These are phyloP conservation scores for Liriodendron chinense DNA, from an alignment of 164 flowering plant genomes.

Conservation along the genomic window DNA sequence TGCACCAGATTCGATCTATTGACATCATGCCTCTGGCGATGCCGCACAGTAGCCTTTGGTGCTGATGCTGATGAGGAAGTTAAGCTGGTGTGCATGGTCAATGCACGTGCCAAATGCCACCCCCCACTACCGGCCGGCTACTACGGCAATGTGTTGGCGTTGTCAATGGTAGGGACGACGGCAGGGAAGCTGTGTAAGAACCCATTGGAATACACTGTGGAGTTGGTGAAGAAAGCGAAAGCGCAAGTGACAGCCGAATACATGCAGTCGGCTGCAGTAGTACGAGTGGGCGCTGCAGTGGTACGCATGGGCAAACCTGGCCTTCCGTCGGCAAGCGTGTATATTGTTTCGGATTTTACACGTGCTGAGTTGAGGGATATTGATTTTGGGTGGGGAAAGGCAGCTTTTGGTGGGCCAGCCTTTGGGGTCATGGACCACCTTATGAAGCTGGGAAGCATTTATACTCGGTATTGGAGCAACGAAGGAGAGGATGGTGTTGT, in stretches of 20 bases:
- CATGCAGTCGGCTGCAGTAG: conserved; percentile 21
- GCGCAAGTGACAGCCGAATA: conserved; percentile 34
- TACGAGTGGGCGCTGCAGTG: no score
- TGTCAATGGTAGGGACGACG: conserved; percentile 13
- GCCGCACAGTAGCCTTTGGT: conserved; percentile 31
- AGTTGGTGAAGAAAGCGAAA: conserved; percentile 17
- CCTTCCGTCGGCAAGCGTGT: conserved; percentile 26
- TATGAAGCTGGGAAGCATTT: background rate
- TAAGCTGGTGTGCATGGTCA: conserved; percentile 18
- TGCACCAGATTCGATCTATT: conserved; percentile 29
- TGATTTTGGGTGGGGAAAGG: background rate
- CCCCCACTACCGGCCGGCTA: conserved; percentile 23
- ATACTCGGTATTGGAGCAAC: background rate
- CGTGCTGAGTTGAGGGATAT: background rate
- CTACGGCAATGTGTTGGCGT: conserved; percentile 28
- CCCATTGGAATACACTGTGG: conserved; percentile 26
- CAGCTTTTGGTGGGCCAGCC: conserved; percentile 6
- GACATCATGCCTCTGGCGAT: conserved; percentile 34
- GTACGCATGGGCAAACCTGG: conserved; percentile 23
- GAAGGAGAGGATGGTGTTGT: background rate
- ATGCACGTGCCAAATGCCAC: conserved; percentile 16
- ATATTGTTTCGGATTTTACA: conserved; percentile 36
- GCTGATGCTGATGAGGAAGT: conserved; percentile 23
- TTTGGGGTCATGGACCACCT: background rate
- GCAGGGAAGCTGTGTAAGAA: conserved; percentile 17